These are phyloP conservation scores for Porodaedalea pini DNA, from an alignment of 1,284 basidiomycete genomes.

Conservation along the genomic window DNA sequence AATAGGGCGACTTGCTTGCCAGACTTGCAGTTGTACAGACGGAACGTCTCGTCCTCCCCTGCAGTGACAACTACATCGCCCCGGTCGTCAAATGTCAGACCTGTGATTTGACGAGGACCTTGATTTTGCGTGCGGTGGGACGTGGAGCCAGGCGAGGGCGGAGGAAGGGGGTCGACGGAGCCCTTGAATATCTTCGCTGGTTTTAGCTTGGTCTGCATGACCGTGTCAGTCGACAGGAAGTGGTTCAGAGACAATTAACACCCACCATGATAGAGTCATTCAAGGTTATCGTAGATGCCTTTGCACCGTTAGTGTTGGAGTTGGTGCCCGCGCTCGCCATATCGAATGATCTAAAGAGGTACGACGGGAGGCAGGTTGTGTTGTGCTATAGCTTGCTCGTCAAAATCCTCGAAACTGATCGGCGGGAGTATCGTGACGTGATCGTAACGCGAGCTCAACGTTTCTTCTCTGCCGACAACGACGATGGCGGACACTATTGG, in stretches of 20 bases:
- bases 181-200: conserved; percentile 87
- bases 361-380: background rate
- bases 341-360: background rate
- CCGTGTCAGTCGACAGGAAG: background rate
- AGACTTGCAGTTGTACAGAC: conserved; percentile 82
- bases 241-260: background rate
- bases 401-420: too few relatives aligned
- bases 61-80: conserved; percentile 87
- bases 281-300: background rate
- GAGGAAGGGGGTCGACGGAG: conserved; percentile 61
- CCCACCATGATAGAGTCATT: conserved; percentile 11
- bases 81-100: conserved; percentile 86
- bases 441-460: conserved; percentile 31
- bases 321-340: conserved; percentile 15
- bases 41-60: conserved; percentile 90
- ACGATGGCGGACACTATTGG: conserved; percentile 41
- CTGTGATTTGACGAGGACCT: conserved; percentile 74
- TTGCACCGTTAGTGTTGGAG: background rate
- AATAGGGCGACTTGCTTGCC: conserved; percentile 77
- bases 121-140: conserved; percentile 38
- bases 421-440: background rate
- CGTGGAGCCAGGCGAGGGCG: conserved; percentile 44
- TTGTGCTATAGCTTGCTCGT: too few relatives aligned
- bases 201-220: conserved; percentile 66
- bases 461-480: conserved; percentile 30